Conservation (phyloP, 495 filamentous ascomycete species). For the Sordaria brevicollis region DNA sequence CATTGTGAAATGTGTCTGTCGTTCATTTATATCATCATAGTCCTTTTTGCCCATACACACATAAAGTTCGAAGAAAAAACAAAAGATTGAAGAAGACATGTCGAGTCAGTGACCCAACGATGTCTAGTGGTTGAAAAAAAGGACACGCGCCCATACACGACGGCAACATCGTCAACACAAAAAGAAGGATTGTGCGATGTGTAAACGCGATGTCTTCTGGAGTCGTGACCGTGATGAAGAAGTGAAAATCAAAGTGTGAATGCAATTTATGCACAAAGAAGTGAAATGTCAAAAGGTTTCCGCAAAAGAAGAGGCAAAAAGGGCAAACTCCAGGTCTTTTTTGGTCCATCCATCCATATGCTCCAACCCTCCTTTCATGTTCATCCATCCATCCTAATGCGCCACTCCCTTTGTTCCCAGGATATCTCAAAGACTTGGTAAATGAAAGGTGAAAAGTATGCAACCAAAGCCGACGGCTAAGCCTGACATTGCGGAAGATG, state of each 20-base stretch:
- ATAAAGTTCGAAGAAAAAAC: neutral
- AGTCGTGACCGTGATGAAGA: neutral
- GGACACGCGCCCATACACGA: neutral
- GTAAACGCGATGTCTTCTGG: neutral
- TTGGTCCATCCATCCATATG: neutral
- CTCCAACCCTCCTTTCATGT: neutral
- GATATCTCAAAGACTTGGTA: neutral
- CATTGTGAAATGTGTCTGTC: neutral
- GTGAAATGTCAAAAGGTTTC: neutral
- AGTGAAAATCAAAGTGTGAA: neutral
- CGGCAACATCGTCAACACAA: neutral
- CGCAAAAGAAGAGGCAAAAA: neutral
- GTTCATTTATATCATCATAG: neutral
- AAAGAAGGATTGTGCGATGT: neutral
- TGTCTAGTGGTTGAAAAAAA: neutral
- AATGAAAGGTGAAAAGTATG: slow-evolving; percentile 1
- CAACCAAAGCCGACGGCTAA: neutral
- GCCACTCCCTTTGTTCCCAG: neutral
- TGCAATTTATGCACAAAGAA: neutral
- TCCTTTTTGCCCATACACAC: neutral
- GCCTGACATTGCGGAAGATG: neutral
- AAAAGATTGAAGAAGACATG: neutral
- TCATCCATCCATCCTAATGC: neutral
- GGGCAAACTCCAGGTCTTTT: neutral
- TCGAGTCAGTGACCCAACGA: neutral